Conservation (phyloP, 768 basidiomycete genomes). For the Russula vinacea region DNA sequence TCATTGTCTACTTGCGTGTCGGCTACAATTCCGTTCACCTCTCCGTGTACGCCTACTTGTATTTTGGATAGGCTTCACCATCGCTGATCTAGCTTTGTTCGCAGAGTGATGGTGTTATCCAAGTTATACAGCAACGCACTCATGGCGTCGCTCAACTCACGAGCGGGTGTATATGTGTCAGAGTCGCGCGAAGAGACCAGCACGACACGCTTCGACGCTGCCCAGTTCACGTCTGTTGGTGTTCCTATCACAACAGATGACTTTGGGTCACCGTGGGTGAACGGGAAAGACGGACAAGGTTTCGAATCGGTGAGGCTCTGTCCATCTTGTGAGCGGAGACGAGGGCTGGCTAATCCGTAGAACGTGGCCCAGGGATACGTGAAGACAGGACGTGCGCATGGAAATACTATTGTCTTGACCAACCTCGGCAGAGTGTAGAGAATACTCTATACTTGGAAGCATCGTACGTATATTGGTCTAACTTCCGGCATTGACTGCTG, state of each 20-base stretch:
- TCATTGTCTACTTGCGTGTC: not conserved
- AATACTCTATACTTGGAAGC: too few species aligned
- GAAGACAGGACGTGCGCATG: not conserved
- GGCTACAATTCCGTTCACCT: not conserved
- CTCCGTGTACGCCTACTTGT: not conserved
- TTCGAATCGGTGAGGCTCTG: not conserved
- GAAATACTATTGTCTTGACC: not conserved
- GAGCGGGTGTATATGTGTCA: not conserved
- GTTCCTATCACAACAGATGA: too few species aligned
- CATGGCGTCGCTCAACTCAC: constrained; percentile 19
- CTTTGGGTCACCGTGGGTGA: too few species aligned
- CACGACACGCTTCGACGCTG: not conserved
- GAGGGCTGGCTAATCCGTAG: not conserved
- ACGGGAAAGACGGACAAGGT: not conserved
- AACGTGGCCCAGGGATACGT: not conserved
- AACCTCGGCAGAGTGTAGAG: not conserved
- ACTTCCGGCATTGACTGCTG: too few species aligned
- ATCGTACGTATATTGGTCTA: too few species aligned
- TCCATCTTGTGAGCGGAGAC: not conserved
- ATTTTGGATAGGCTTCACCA: not conserved
- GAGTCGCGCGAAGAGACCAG: not conserved
- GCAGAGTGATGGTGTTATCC: not conserved
- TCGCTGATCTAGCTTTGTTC: not conserved
- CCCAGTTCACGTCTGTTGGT: constrained; percentile 7
- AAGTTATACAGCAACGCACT: constrained; percentile 21